These are phyloP conservation scores for Colletotrichum incanum DNA, from an alignment of 2,329 filamentous ascomycete species.

Conservation along the genomic window DNA sequence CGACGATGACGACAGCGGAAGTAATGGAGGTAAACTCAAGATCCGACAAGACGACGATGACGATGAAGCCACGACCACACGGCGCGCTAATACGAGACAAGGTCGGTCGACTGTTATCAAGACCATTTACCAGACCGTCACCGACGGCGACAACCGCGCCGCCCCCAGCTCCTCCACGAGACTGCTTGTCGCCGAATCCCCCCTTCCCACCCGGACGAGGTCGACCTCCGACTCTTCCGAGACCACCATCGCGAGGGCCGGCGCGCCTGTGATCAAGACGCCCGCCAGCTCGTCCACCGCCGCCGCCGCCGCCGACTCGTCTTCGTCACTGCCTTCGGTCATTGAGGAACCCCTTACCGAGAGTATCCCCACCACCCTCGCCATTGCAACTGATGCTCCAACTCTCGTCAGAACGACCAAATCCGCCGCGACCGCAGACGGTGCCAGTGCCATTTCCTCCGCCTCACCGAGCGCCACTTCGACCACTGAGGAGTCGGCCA, in stretches of 20 bases:
- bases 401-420: constrained; percentile 51
- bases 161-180: constrained; percentile 47
- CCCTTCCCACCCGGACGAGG: constrained; percentile 18
- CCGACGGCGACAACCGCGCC: constrained; percentile 16
- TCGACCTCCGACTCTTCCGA: constrained; percentile 7
- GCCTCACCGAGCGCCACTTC: constrained; percentile 44
- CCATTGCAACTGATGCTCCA: constrained; percentile 47
- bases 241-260: constrained; percentile 37
- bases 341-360: constrained; percentile 47
- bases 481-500: constrained; percentile 41
- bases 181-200: constrained; percentile 52
- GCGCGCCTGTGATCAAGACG: constrained; percentile 21
- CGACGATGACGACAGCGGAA: constrained; percentile 24
- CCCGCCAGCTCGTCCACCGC: constrained; percentile 29
- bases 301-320: constrained; percentile 16
- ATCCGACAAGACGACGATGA: constrained; percentile 33
- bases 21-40: constrained; percentile 38
- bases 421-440: constrained; percentile 46
- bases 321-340: constrained; percentile 46
- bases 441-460: constrained; percentile 44
- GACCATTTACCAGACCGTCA: constrained; percentile 59
- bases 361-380: constrained; percentile 46
- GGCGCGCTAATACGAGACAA: constrained; percentile 38
- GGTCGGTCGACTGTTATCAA: constrained; percentile 50
- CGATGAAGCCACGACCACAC: constrained; percentile 27